Conservation (phyloP, 225 moss, liverwort and hornwort species). For the Pseudisothecium myosuroides region DNA sequence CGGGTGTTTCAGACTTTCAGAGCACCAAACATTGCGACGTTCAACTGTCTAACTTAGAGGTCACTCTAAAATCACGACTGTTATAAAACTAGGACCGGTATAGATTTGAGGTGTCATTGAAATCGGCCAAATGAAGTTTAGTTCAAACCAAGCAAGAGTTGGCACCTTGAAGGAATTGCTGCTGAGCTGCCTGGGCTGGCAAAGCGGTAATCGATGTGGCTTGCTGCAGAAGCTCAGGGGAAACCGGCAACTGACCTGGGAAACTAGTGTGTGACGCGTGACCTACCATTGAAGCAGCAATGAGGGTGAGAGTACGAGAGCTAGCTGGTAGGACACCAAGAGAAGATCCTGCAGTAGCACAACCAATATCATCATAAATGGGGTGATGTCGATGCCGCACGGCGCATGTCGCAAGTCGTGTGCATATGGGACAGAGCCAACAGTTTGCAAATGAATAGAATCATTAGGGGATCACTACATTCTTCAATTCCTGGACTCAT, state of each 20-base stretch:
- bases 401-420: constrained; percentile 29
- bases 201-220: background rate
- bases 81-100: background rate
- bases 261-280: background rate
- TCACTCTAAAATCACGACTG: background rate
- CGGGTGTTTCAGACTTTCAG: background rate
- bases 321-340: constrained; percentile 3
- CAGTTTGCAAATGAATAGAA: background rate
- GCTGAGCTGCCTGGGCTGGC: background rate
- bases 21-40: background rate
- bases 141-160: background rate
- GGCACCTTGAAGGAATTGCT: background rate
- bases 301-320: background rate
- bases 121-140: no score
- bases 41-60: background rate
- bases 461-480: constrained; percentile 27
- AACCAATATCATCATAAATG: background rate
- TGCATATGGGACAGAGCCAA: background rate
- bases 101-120: background rate
- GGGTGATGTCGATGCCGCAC: constrained; percentile 9
- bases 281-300: background rate
- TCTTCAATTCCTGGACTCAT: background rate
- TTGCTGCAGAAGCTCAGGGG: background rate
- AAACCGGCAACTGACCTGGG: background rate
- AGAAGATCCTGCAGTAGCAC: constrained; percentile 7